Percentiles rank a stretch among this genome's conserved stretches.
Conservation (phyloP, 2,329 filamentous ascomycete genomes). For the Fusarium sp. region DNA sequence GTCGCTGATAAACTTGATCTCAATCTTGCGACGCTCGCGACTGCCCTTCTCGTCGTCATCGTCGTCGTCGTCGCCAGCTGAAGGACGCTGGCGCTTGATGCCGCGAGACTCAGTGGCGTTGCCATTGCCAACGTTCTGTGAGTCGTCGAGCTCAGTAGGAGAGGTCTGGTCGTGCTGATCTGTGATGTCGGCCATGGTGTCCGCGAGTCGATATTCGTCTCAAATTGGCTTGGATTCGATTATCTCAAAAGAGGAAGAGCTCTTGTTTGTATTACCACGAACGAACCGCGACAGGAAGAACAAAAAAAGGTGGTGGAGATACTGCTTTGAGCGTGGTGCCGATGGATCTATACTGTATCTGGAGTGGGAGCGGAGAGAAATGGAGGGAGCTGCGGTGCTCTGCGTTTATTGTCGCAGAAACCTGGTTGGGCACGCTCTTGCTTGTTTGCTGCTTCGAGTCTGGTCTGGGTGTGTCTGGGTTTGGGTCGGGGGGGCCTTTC, state of each 20-base stretch:
- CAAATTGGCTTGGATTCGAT: slow-evolving; percentile 39
- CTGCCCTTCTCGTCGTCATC: slow-evolving; percentile 98
- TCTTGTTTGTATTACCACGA: slow-evolving; percentile 51
- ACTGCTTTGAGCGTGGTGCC: slow-evolving; percentile 72
- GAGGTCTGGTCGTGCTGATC: slow-evolving; percentile 82
- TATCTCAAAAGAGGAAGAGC: slow-evolving; percentile 38
- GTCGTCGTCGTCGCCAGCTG: slow-evolving; percentile 90
- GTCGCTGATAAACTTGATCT: slow-evolving; percentile 99
- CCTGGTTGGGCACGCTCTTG: slow-evolving; percentile 59
- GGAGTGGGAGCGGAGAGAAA: slow-evolving; percentile 61
- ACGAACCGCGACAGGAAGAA: slow-evolving; percentile 48
- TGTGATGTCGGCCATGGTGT: slow-evolving; percentile 79
- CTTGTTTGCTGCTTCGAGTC: slow-evolving; percentile 51
- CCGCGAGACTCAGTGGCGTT: slow-evolving; percentile 79
- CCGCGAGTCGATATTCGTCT: slow-evolving; percentile 27
- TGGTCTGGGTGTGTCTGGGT: slow-evolving; percentile 45
- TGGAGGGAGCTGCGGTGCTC: slow-evolving; percentile 57
- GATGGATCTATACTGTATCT: slow-evolving; percentile 74
- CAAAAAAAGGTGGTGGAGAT: slow-evolving; percentile 69
- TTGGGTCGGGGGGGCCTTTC: slow-evolving; percentile 38
- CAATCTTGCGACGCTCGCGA: slow-evolving; percentile 98
- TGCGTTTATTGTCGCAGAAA: slow-evolving; percentile 62
- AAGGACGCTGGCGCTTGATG: slow-evolving; percentile 87
- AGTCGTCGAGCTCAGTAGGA: slow-evolving; percentile 77
- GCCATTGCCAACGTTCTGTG: slow-evolving; percentile 78